Base-by-base conservation (phyloP, 176 grass and related monocot genomes). In the Elaeis guineensis region DNA sequence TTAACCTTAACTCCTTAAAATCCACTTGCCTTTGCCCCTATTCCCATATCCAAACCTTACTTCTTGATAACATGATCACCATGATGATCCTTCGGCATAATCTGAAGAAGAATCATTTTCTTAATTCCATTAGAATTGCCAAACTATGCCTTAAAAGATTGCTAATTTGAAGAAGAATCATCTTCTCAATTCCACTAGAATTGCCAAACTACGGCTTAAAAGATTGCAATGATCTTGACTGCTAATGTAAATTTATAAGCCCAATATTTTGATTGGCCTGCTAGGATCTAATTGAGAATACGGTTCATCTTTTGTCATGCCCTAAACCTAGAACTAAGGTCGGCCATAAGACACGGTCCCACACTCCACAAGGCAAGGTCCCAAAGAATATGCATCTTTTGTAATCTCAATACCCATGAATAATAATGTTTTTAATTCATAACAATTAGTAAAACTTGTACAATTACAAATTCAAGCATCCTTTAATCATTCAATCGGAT, bases 131-230 rank as follows among this genome's bases (percentile, higher is more conserved):
- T 28, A 28, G 4, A 28, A 28, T 28, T 28, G 25, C 25, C 23
- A 23, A 23, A 23, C 23, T 23, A 23, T 1, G 23, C 2, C 0
- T 23, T 23, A 23, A 23, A 96, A n/a, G n/a, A n/a, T n/a, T n/a
- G n/a, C n/a, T n/a, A n/a, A n/a, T n/a, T n/a, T n/a, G n/a, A n/a
- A n/a, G n/a, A n/a, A n/a, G n/a, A n/a, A n/a, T n/a, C n/a, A n/a
- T 54, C 91, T 80, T 5, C 91, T 96, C 21, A 3, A 28, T 28
- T 28, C 25, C 25, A 4, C 25, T 21, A 82, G 83, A 2, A 62
- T 96, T 25, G 91, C 80, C 19, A 77, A 82, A 62, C 71, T 96
- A 32, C 80, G 86, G n/a, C 78, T 90, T 52, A 79, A 72, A 96
- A 96, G 49, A 63, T 96, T 65, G 17, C 69, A 6, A 63, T 90